These are phyloP conservation scores for Lactifluus hygrophoroides DNA, from an alignment of 768 basidiomycete genomes.

Conservation along the genomic window DNA sequence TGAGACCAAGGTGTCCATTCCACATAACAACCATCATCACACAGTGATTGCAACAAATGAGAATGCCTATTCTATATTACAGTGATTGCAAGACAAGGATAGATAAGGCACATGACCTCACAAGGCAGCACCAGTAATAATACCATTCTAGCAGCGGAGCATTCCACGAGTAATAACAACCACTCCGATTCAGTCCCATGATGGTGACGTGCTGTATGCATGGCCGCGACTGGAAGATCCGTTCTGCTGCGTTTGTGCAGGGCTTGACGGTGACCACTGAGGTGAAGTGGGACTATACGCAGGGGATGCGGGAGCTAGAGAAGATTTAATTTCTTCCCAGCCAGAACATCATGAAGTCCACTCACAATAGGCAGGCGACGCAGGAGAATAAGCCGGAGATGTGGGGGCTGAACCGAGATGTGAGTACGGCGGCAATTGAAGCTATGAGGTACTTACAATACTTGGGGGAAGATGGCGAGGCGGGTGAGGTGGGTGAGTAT, in stretches of 20 bases:
- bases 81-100: constrained; percentile 15
- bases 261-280: constrained; percentile 75
- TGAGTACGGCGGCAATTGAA: constrained; percentile 5
- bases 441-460: constrained; percentile 52
- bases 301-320: constrained; percentile 70
- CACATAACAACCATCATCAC: neutral
- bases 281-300: constrained; percentile 83
- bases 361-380: constrained; percentile 79
- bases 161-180: neutral
- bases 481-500: constrained; percentile 92
- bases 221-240: constrained; percentile 31
- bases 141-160: neutral
- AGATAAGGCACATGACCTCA: constrained; percentile 16
- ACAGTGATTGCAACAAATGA: neutral
- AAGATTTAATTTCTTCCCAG: constrained; percentile 8
- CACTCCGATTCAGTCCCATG: constrained; percentile 34
- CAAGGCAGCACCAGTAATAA: neutral
- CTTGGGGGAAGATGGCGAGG: constrained; percentile 86
- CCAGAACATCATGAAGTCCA: neutral
- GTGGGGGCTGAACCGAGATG: constrained; percentile 53
- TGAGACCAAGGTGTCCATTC: too few relatives aligned
- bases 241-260: constrained; percentile 42
- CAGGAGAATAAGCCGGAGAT: constrained; percentile 81
- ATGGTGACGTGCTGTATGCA: constrained; percentile 42
- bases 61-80: constrained; percentile 18